Base-by-base conservation (phyloP, 495 filamentous ascomycete species). In the Cercophora newfieldiana region DNA sequence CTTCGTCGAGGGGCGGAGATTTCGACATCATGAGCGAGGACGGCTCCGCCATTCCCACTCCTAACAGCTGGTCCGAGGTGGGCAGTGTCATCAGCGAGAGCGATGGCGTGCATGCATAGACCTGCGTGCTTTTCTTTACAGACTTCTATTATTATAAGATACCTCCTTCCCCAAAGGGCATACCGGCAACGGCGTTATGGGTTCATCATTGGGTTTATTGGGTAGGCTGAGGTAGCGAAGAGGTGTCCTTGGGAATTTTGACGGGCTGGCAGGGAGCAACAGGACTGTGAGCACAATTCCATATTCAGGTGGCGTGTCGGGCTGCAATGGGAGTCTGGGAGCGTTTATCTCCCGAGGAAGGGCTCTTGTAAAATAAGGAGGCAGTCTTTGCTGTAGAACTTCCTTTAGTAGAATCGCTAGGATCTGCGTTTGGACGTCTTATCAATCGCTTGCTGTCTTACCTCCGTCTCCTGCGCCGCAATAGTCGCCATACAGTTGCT, bases 61-160 rank as follows among this genome's bases (percentile, higher is more conserved):
- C 90, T 0, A 83, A 84, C 31, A 90, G 87, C 74, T 94, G 91
- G 91, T 90, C 89, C 3, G 90, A 94, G 62, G 85, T 94, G 8
- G 90, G 88, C 18, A 93, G 90, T 70, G 85, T 88, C 31, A 79
- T 91, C 30, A 91, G 89, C 74, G 86, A 85, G 67, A 80, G 75
- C 25, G 83, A 85, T 65, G 71, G 64, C 53, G 69, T 73, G 66
- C 74, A 75, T 31, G 66, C 71, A 28, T 82, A 72, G 66, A 53
- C 22, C 44, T 22, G 26, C 19, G 2, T 4, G 10, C 64, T 53
- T 31, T 64, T 16, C 8, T 37, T 53, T n/a, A 56, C 25, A 44
- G 2, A 44, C 12, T 55, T 31, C 21, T 51, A 22, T 30, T 30
- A 25, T 26, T 30, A 58, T 44, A 24, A 54, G 56, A 60, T 59